phyloP scores from a whole-genome alignment of 1,139 yeast genomes.

The Lodderomyces elongisporus region DNA sequence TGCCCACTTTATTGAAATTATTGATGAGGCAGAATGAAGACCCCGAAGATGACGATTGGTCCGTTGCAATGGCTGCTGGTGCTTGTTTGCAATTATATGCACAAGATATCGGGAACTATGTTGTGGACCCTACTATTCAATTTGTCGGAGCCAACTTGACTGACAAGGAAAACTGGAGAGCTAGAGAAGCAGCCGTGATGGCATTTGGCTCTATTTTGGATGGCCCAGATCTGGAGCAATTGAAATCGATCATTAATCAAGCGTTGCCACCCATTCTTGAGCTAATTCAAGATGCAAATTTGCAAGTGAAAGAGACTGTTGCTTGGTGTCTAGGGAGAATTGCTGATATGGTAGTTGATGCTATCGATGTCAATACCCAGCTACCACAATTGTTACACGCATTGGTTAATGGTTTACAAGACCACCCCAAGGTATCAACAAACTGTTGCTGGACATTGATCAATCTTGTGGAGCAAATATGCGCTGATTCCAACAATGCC shows the following conservation, averaged over 20 bases:
- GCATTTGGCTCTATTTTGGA: constrained; percentile 96
- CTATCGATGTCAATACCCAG: constrained; percentile 60
- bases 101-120: constrained; percentile 79
- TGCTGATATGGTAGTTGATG: constrained; percentile 80
- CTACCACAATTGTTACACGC: constrained; percentile 71
- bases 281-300: constrained; percentile 65
- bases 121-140: constrained; percentile 75
- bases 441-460: constrained; percentile 97
- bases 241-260: constrained; percentile 64
- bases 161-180: constrained; percentile 60
- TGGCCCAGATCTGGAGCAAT: constrained; percentile 80
- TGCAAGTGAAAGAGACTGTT: constrained; percentile 93
- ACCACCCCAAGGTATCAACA: constrained; percentile 87
- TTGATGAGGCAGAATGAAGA: constrained; percentile 89
- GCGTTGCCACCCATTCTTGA: constrained; percentile 75
- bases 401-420: constrained; percentile 70
- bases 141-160: constrained; percentile 75
- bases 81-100: constrained; percentile 94
- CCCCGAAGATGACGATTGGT: constrained; percentile 94
- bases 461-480: constrained; percentile 81
- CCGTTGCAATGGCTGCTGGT: constrained; percentile 98
- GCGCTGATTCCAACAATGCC: constrained; percentile 50
- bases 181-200: constrained; percentile 97
- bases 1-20: constrained; percentile 77
- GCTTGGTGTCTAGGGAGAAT: constrained; percentile 98